A percentile compares a stretch with the other conserved stretches of the same genome.
Conservation (phyloP, 2,329 filamentous ascomycete species). For the Canariomyces notabilis region DNA sequence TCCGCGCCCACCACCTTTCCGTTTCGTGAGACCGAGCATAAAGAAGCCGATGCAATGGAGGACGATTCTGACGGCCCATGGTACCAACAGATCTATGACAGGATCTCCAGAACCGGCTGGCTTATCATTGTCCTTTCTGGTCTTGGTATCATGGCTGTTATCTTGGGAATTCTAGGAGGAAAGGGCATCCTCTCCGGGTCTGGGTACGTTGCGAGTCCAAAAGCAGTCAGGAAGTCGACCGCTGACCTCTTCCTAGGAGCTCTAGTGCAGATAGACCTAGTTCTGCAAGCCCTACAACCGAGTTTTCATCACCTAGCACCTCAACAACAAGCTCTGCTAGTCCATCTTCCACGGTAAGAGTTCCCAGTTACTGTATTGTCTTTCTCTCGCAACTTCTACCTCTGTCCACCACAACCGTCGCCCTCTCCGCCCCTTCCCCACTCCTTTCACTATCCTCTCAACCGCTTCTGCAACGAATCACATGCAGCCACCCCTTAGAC, state of each 20-base stretch:
- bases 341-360: background rate
- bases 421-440: too few relatives aligned
- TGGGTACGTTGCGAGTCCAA: background rate
- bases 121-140: constrained; percentile 12
- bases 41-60: too few relatives aligned
- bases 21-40: too few relatives aligned
- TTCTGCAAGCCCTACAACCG: too few relatives aligned
- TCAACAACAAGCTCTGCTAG: constrained; percentile 5
- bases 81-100: too few relatives aligned
- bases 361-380: background rate
- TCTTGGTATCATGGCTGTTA: constrained; percentile 18
- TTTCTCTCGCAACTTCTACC: background rate
- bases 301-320: background rate
- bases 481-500: too few relatives aligned
- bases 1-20: too few relatives aligned
- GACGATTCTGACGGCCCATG: constrained; percentile 19
- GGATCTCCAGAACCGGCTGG: constrained; percentile 16
- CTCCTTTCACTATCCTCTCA: too few relatives aligned
- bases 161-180: constrained; percentile 23
- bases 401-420: too few relatives aligned
- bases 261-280: too few relatives aligned
- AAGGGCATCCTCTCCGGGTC: constrained; percentile 19
- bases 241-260: too few relatives aligned
- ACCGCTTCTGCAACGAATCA: too few relatives aligned
- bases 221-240: background rate